Conservation (phyloP, 345 rosid genomes). For the Linum usitatissimum region DNA sequence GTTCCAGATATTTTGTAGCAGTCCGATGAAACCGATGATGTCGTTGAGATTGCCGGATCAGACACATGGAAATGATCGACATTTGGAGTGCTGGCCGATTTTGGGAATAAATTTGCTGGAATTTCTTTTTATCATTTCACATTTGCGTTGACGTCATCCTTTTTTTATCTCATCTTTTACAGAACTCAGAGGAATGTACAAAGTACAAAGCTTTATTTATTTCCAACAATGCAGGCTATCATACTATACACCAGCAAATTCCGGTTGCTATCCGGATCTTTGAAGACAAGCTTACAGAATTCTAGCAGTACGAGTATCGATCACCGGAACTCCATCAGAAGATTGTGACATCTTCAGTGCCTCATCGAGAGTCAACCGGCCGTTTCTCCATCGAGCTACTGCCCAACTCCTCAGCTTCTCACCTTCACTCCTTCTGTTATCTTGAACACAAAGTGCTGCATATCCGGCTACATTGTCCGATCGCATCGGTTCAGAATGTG, state of each 20-base stretch:
- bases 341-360: conserved; percentile 40
- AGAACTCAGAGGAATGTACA: no score
- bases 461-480: conserved; percentile 46
- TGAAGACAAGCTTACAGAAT: conserved; percentile 13
- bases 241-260: not conserved
- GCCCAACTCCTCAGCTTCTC: conserved; percentile 82
- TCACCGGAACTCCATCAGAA: conserved; percentile 32
- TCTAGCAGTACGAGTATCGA: conserved; percentile 57
- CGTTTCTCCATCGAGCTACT: conserved; percentile 61
- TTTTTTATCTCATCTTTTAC: no score
- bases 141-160: not conserved
- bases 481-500: not conserved
- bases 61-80: no score
- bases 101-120: no score
- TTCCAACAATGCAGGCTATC: no score
- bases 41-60: no score
- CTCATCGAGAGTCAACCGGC: conserved; percentile 45
- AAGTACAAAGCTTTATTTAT: no score
- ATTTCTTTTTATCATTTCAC: no score
- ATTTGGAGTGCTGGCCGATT: no score
- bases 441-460: conserved; percentile 58
- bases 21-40: no score
- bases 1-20: no score
- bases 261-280: no score
- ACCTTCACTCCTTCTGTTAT: conserved; percentile 68